Conservation (phyloP, 495 filamentous ascomycete species). For the Cercophora sp. region DNA sequence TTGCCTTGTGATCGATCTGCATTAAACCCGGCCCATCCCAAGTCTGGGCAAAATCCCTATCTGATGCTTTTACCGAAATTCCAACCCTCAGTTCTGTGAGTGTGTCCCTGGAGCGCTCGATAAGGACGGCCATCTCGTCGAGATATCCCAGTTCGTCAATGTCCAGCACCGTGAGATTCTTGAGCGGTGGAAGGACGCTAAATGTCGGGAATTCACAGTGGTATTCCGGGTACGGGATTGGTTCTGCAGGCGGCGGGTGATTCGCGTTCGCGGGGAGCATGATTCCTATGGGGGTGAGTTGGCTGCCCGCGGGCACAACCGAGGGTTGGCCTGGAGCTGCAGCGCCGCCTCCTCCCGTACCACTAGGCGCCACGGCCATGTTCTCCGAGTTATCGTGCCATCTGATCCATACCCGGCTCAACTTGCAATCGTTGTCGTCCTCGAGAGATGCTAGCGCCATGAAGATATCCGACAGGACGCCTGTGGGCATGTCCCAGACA, state of each 20-base stretch:
- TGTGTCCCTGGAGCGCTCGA: slow-evolving; percentile 64
- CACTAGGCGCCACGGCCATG: slow-evolving; percentile 19
- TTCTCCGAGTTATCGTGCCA: slow-evolving; percentile 77
- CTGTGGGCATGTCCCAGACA: slow-evolving; percentile 95
- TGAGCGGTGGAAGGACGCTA: slow-evolving; percentile 76
- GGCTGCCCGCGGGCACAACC: slow-evolving; percentile 36
- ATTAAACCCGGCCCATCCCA: slow-evolving; percentile 56
- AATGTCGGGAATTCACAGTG: slow-evolving; percentile 79
- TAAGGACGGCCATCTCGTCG: slow-evolving; percentile 81
- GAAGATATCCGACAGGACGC: slow-evolving; percentile 83
- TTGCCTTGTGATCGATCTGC: slow-evolving; percentile 54
- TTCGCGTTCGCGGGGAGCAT: slow-evolving; percentile 27
- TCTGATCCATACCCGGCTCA: slow-evolving; percentile 80
- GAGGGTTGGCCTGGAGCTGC: too few relatives aligned
- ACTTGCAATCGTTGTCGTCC: slow-evolving; percentile 57
- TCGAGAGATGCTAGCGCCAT: slow-evolving; percentile 73
- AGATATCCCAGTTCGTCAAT: slow-evolving; percentile 86
- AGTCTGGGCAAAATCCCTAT: slow-evolving; percentile 55
- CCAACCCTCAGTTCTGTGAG: slow-evolving; percentile 78
- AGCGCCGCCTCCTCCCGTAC: slow-evolving; percentile 21
- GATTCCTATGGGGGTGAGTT: slow-evolving; percentile 42
- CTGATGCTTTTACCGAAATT: slow-evolving; percentile 58
- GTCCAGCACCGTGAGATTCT: slow-evolving; percentile 77
- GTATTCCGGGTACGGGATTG: slow-evolving; percentile 37
- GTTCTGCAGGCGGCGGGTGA: slow-evolving; percentile 23